Evolutionary conservation across 1,284 basidiomycete genomes (phyloP), one percentile per base, ranked within the genome.

Genomic region (Cyathus olla): DNA sequence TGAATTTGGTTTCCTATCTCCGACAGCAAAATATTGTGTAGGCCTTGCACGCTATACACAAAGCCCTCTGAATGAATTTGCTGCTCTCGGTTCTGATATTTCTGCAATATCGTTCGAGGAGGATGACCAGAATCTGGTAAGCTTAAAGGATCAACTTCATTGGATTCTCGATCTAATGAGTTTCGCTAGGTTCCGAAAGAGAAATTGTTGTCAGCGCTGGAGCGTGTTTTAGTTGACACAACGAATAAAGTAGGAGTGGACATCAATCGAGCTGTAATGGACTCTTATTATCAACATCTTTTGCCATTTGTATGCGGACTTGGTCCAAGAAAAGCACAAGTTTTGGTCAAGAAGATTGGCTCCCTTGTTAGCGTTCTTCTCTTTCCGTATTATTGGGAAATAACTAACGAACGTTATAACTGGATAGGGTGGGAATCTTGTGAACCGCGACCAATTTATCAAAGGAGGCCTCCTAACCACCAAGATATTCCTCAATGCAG

Each of bases 211-310:
- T 78, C 85, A 17, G 89, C 92, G 10, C 87, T 99, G 31, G 98
- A 99, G 77, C 89, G 95, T 40, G 91, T 90, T 46, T 80, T 99
- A 44, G 95, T 98, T 57, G 96, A 98, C 71, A 84, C 94, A 21
- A 93, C 95, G 62, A 98, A 97, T 80, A 91, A 90, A 69, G 92
- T 96, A 63, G 98, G 98, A 26, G 95, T 99, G 48, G 97, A 99
- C 74, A 94, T 99, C 80, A 99, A 99, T 75, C 91, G 91, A 29
- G 95, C 95, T 31, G 90, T 96, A 28, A 89, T 89, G 2, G 95
- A 98, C 76, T 74, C 90, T 1, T 99, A 99, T 76, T 94, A 97
- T 70, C 92, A 94, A 67, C 85, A 92, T 53, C 87, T 99, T 56
- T 85, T 99, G 13, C 96, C 94, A 0, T 98, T 94, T 72, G 90